Base-by-base conservation (phyloP, 1,284 basidiomycete species). In the Trametes hirsuta region DNA sequence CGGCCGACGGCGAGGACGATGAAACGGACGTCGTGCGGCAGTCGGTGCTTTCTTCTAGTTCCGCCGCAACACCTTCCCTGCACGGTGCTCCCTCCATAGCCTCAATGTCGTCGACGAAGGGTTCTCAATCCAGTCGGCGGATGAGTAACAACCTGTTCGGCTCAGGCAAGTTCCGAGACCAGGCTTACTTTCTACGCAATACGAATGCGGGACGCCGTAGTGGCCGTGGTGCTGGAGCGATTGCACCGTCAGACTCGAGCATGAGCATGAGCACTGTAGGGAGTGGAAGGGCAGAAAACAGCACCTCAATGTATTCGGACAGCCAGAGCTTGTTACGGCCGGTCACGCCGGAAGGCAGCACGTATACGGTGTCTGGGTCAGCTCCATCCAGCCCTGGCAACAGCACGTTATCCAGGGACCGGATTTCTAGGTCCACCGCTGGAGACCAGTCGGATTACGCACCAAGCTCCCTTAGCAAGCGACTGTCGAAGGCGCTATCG, bases 71-170 rank as follows among this genome's bases (percentile, higher is more conserved):
- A 25, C 76, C 75, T 1, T 62, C 71, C n/a, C 47, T 74, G 25
- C 68, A 77, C 63, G 69, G 75, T 21, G 72, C 77, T 3, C 76
- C 82, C 4, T 81, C 84, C 18, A 55, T 75, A 58, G 75, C 79
- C 35, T 83, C 82, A 10, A 55, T 72, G 36, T 67, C 73, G 34
- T 71, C 72, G 12, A 47, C 62, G 24, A 71, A 70, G 59, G 64
- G 65, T 66, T 70, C 73, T 25, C 67, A 72, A 37, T 81, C 82
- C 40, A 76, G 77, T 59, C 88, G 88, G 74, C 82, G 91, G 51
- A 88, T 90, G 72, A 92, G 90, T 77, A 93, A 92, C 72, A 92
- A 93, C 69, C 76, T 93, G 53, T 93, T 93, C 66, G 87, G 88
- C 45, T 91, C 90, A n/a, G 85, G 87, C 34, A 81, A 86, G 59